A percentile compares a stretch with the other conserved stretches of the same genome.
Conservation (phyloP, 2,329 filamentous ascomycete genomes). For the Penicillium nordicum region DNA sequence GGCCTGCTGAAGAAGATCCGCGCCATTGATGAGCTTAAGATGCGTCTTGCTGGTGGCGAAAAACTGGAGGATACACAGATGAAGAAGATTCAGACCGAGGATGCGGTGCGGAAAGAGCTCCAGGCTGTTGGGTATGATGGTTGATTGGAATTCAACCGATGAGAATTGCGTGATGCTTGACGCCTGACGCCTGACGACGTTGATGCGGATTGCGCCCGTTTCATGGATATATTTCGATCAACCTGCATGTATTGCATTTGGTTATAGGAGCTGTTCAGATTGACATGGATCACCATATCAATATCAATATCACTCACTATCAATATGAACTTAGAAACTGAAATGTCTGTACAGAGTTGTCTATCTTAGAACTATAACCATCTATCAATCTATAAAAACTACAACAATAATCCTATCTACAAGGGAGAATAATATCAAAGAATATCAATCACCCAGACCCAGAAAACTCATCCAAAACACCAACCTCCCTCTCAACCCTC, state of each 20-base stretch:
- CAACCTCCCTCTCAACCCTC: constrained; percentile 1
- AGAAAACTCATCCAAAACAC: constrained; percentile 8
- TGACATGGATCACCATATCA: constrained; percentile 1
- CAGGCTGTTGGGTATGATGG: constrained; percentile 55
- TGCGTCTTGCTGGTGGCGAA: constrained; percentile 89
- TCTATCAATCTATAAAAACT: not conserved
- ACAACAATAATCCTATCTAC: not conserved
- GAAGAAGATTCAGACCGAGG: constrained; percentile 94
- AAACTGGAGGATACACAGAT: constrained; percentile 98
- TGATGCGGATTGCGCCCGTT: constrained; percentile 4
- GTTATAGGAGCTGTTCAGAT: constrained; percentile 2
- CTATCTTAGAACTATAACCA: not conserved
- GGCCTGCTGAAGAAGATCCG: constrained; percentile 95
- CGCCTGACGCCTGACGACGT: not conserved
- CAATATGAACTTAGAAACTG: not conserved
- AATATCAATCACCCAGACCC: not conserved
- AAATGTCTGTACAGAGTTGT: not conserved
- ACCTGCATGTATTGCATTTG: constrained; percentile 8
- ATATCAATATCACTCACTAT: not conserved
- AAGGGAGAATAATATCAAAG: not conserved
- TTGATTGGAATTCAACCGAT: constrained; percentile 11
- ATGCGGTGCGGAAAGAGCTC: constrained; percentile 78
- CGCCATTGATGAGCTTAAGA: constrained; percentile 96
- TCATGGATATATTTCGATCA: constrained; percentile 7
- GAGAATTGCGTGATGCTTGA: not conserved